These are phyloP conservation scores for Pyrus bretschneideri DNA, from an alignment of 306 rosid species.

Conservation along the genomic window DNA sequence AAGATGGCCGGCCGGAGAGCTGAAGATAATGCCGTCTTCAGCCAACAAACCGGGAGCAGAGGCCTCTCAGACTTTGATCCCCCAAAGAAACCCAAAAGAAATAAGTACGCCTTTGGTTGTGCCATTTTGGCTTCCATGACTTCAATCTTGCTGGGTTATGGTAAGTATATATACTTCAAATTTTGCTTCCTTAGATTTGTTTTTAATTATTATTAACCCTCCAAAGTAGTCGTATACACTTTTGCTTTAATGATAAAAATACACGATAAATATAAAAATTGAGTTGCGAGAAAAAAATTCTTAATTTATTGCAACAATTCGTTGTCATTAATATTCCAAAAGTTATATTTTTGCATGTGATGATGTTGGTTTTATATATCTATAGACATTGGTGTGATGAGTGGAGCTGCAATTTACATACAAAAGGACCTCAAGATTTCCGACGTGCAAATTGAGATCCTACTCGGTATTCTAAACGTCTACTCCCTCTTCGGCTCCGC, in stretches of 20 bases:
- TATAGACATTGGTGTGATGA: slow-evolving; percentile 60
- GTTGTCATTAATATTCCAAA: background rate
- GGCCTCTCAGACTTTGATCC: slow-evolving; percentile 9
- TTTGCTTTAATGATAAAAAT: background rate
- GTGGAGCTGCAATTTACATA: slow-evolving; percentile 53
- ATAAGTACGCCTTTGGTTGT: slow-evolving; percentile 46
- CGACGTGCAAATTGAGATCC: slow-evolving; percentile 39
- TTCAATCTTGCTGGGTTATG: slow-evolving; percentile 56
- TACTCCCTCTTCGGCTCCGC: slow-evolving; percentile 50
- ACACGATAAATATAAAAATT: background rate
- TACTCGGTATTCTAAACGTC: slow-evolving; percentile 46
- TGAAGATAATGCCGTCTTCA: background rate
- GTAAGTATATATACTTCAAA: slow-evolving; percentile 7
- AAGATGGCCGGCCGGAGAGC: background rate
- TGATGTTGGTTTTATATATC: background rate
- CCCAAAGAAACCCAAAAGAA: slow-evolving; percentile 36
- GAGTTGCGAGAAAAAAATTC: background rate
- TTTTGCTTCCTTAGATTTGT: background rate
- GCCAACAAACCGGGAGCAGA: background rate
- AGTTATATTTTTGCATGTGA: background rate
- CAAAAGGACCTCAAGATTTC: slow-evolving; percentile 33
- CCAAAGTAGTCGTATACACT: no score
- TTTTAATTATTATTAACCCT: no score
- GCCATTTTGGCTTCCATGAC: slow-evolving; percentile 58
- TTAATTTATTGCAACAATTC: background rate